phyloP scores from a whole-genome alignment of 179 eudicot genomes.

The Patellifolia procumbens region DNA sequence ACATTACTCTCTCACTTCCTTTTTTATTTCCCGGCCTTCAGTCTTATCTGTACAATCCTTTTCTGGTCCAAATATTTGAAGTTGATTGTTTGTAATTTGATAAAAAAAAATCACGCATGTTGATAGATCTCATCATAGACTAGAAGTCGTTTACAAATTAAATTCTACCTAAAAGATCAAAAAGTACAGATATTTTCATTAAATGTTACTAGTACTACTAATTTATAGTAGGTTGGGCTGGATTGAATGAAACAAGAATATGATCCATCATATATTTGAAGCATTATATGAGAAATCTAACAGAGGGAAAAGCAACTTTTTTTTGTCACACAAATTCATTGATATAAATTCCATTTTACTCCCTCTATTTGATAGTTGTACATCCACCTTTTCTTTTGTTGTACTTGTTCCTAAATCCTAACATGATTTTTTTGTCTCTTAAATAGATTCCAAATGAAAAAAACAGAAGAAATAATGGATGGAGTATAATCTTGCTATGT shows the following conservation, averaged over 20 bases:
- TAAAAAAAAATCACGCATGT: not conserved
- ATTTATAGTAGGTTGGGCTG: not conserved
- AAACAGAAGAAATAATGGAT: too few species aligned
- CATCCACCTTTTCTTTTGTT: too few species aligned
- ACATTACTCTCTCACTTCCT: not conserved
- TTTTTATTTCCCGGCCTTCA: not conserved
- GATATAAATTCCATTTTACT: too few species aligned
- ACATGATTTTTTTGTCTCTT: too few species aligned
- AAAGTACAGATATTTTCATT: constrained; percentile 15
- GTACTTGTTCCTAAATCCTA: too few species aligned
- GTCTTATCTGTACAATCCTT: constrained; percentile 3
- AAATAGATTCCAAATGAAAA: too few species aligned
- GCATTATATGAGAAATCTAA: not conserved
- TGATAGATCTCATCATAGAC: not conserved
- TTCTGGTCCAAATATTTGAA: constrained; percentile 6
- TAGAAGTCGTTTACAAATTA: not conserved
- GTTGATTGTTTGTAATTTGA: not conserved
- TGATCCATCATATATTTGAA: not conserved
- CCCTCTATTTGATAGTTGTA: too few species aligned
- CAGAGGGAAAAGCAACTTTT: too few species aligned
- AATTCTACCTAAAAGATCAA: constrained; percentile 15
- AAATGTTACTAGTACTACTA: constrained; percentile 4
- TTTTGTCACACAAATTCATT: too few species aligned
- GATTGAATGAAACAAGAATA: not conserved
- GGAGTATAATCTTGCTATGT: too few species aligned